phyloP scores from a whole-genome alignment of 2,329 filamentous ascomycete species.

The Lasiodiplodia sp. region DNA sequence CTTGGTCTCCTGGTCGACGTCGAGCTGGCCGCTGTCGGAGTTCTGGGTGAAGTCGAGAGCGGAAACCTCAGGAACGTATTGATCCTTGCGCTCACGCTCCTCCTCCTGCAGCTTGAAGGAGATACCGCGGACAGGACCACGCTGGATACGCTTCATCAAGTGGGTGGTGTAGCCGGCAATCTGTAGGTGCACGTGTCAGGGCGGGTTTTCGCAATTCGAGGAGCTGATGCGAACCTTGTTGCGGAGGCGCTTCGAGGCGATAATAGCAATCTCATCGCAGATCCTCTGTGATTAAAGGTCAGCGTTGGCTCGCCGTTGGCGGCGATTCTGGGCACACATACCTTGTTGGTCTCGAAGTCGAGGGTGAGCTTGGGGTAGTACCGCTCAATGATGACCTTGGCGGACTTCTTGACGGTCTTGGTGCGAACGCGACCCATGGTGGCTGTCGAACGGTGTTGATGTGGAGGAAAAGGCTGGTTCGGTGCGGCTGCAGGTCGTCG shows the following conservation, averaged over 20 bases:
- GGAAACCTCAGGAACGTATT: conserved; percentile 99
- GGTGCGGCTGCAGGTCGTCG: conserved; percentile 29
- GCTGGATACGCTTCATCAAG: conserved; percentile 99
- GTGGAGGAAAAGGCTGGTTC: conserved; percentile 14
- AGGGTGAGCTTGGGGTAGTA: conserved; percentile 90
- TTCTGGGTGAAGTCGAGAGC: conserved; percentile 98
- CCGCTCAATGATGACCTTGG: conserved; percentile 98
- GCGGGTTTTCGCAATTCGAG: conserved; percentile 56
- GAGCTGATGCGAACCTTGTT: conserved; percentile 79
- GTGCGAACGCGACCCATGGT: conserved; percentile 66
- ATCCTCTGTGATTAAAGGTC: conserved; percentile 62
- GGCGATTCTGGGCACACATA: not conserved
- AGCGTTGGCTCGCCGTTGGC: not conserved
- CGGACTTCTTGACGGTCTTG: conserved; percentile 80
- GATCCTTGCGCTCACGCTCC: conserved; percentile 99
- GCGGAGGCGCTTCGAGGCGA: conserved; percentile 97
- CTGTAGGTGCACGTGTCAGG: conserved; percentile 52
- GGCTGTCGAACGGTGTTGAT: conserved; percentile 38
- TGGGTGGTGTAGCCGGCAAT: conserved; percentile 93
- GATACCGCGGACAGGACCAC: conserved; percentile 98
- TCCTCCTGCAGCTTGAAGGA: conserved; percentile 99
- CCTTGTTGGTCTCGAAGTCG: conserved; percentile 99
- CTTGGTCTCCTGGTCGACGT: conserved; percentile 98
- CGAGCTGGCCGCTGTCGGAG: conserved; percentile 89
- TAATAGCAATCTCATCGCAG: conserved; percentile 99